Evolutionary conservation across 2,329 filamentous ascomycete species (phyloP).

Genomic region (Botrytis elliptica): DNA sequence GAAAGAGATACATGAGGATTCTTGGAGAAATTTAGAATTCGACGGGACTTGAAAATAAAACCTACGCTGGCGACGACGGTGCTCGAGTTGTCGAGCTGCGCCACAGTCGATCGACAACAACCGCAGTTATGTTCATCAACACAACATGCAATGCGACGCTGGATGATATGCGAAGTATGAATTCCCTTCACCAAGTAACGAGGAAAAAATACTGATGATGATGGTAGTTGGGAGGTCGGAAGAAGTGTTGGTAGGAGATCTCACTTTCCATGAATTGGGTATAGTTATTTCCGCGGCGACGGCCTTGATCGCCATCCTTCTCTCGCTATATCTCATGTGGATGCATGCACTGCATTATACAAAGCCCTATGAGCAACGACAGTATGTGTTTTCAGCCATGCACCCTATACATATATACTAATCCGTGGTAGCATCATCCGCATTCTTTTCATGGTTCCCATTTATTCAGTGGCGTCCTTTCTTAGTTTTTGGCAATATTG

Average conservation of each 20-base stretch:
- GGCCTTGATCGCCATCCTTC: slow-evolving; percentile 50
- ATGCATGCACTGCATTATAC: slow-evolving; percentile 62
- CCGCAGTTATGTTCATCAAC: slow-evolving; percentile 16
- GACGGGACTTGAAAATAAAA: neutral
- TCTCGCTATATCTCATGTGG: slow-evolving; percentile 57
- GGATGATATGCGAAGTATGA: slow-evolving; percentile 41
- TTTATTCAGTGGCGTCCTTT: slow-evolving; percentile 74
- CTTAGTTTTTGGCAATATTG: slow-evolving; percentile 72
- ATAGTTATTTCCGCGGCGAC: slow-evolving; percentile 51
- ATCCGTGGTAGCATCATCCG: slow-evolving; percentile 66
- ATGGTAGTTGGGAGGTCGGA: slow-evolving; percentile 43
- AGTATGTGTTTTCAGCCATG: slow-evolving; percentile 42
- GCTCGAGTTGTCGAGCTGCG: slow-evolving; percentile 17
- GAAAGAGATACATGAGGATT: neutral
- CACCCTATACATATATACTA: slow-evolving; percentile 14
- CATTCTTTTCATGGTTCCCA: slow-evolving; percentile 83
- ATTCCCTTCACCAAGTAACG: slow-evolving; percentile 1
- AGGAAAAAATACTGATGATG: slow-evolving; percentile 26
- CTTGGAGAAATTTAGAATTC: too few relatives aligned
- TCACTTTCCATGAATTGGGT: slow-evolving; percentile 57
- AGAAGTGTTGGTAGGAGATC: slow-evolving; percentile 46
- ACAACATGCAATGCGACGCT: slow-evolving; percentile 40
- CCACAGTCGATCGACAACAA: slow-evolving; percentile 15
- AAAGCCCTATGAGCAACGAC: slow-evolving; percentile 58
- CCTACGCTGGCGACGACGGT: slow-evolving; percentile 11